Conservation (phyloP, 2,329 filamentous ascomycete species). For the Colletotrichum sp. region DNA sequence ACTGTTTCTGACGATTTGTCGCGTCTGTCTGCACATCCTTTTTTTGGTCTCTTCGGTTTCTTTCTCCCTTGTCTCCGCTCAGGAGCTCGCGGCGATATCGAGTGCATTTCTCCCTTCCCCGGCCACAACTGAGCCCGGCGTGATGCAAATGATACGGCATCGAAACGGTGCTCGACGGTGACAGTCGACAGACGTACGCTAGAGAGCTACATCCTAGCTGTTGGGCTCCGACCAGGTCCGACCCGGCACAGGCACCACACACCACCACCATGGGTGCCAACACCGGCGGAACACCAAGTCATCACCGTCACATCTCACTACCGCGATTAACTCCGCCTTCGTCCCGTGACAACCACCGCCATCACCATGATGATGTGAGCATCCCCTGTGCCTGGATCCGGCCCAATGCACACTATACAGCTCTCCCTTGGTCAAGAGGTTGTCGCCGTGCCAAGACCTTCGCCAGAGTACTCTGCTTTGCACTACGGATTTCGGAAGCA, state of each 20-base stretch:
- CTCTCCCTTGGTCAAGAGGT: not conserved
- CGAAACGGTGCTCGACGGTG: not conserved
- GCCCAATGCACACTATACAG: not conserved
- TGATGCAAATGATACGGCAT: not conserved
- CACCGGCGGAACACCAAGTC: not conserved
- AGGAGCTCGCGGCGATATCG: not conserved
- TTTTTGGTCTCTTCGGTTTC: not conserved
- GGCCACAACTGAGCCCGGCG: not conserved
- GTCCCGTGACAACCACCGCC: slow-evolving; percentile 3
- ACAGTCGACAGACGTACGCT: not conserved
- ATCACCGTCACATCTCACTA: slow-evolving; percentile 3
- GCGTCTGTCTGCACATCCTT: not conserved
- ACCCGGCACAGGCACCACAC: not conserved
- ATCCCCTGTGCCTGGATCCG: not conserved
- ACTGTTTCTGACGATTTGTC: not conserved
- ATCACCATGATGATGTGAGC: not conserved
- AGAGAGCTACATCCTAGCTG: not conserved
- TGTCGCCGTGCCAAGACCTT: not conserved
- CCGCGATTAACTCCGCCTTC: not conserved
- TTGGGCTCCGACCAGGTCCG: not conserved
- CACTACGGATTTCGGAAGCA: not conserved
- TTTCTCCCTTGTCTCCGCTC: not conserved
- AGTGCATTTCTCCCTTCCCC: not conserved
- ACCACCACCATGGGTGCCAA: not conserved
- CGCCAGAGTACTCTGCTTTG: not conserved